Evolutionary conservation across 495 filamentous ascomycete species (phyloP), one percentile per base, ranked within the genome.

Genomic region (Rhizodiscina lignyota): DNA sequence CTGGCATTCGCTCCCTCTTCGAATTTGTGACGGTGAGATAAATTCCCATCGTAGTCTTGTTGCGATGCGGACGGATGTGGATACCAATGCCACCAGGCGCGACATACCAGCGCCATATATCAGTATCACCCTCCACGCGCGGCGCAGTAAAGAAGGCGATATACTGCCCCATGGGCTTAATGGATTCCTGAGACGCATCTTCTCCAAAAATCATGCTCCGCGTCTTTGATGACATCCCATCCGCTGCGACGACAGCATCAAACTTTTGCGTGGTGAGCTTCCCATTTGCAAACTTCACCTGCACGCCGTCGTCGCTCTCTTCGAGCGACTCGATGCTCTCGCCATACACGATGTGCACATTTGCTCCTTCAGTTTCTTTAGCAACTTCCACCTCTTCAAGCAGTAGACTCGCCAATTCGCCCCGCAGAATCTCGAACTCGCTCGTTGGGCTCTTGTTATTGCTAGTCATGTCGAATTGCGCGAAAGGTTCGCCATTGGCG

Each of bases 101-200:
- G n/a, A n/a, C n/a, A 60, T 56, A 43, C 35, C 27, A 33, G 4
- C 31, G 17, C 30, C 20, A 17, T 8, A 34, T 30, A 10, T 31
- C 36, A 5, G 21, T 35, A 24, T 43, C 41, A 5, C 16, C 5
- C 2, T 26, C 21, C 8, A 21, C 13, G 16, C 38, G 38, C 13
- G 49, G 41, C 5, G 45, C 48, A 5, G 44, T 53, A 32, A 53
- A 50, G 36, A 42, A 53, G 2, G 47, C 44, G 18, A 41, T 32
- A 30, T 50, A 50, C 26, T 44, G 29, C 18, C 47, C 50, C 6
- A 40, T 20, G 19, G 8, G 36, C 34, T 16, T 37, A 41, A 20
- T 37, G 18, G 13, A 42, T 24, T 44, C 30, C 16, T 33, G 16
- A 15, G 40, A 10, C n/a, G n/a, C n/a, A 6, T 42, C 20, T n/a